Evolutionary conservation across 306 rosid genomes (phyloP), one percentile per base, ranked within the genome.

Genomic region (Prunus davidiana): DNA sequence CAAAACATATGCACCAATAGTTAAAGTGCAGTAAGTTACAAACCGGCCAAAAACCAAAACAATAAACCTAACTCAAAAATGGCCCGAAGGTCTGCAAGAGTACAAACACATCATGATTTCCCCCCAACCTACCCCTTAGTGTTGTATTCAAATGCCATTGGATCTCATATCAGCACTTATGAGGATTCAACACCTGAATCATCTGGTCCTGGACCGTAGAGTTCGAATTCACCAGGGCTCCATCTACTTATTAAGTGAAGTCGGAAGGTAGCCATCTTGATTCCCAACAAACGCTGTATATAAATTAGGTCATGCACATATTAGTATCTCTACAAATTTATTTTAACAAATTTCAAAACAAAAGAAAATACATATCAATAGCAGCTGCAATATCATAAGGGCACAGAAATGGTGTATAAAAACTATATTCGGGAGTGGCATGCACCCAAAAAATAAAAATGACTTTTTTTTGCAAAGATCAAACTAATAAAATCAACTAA

Each of bases 161-260:
- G n/a, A 47, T 46, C 69, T 10, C 19, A 18, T 2, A 74, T 46
- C 56, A 46, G 67, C 38, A 51, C 64, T 80, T 78, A 93, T 14
- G 89, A 66, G 12, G 88, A 84, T 66, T 94, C 98, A 5, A 90
- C 84, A 46, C 89, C 99, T 13, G 97, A 92, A 83, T 89, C 91
- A 30, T 82, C 93, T 8, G 89, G 89, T 20, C 96, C 89, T n/a
- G 86, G 88, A 16, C 81, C 76, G 74, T 85, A 90, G 27, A 86
- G 87, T 60, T 90, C 93, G 55, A 92, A 92, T 25, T 95, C 93
- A 57, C 82, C 92, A 9, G 90, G 87, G 28, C 85, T 82, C 97
- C 99, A 95, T 82, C 97, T 79, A 86, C 97, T 89, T 9, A 90
- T 84, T 82, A 95, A 82, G 82, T 86, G 75, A 12, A 95, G 91